These are phyloP conservation scores for Termitomyces sp. DNA, from an alignment of 768 basidiomycete species.

Conservation along the genomic window DNA sequence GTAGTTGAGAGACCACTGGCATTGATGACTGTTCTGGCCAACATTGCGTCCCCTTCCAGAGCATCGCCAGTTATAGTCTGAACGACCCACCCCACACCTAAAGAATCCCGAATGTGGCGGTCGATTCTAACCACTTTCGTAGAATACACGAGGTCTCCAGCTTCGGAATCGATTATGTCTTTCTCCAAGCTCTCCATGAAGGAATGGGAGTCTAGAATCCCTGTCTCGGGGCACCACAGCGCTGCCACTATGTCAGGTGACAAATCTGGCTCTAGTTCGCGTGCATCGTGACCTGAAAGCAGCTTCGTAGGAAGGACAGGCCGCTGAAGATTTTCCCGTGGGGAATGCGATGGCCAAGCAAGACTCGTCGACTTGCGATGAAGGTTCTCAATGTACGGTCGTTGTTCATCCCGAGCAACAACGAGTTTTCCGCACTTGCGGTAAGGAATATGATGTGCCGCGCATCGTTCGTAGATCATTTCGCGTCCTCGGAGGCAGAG, in stretches of 20 bases:
- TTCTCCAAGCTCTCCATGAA: slow-evolving; percentile 82
- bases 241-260: slow-evolving; percentile 67
- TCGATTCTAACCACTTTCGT: slow-evolving; percentile 89
- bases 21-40: slow-evolving; percentile 79
- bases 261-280: slow-evolving; percentile 82
- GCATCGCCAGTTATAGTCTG: slow-evolving; percentile 64
- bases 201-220: slow-evolving; percentile 85
- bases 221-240: slow-evolving; percentile 82
- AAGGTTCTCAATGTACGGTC: slow-evolving; percentile 67
- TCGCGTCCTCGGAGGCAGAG: slow-evolving; percentile 86
- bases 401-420: slow-evolving; percentile 71
- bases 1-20: slow-evolving; percentile 74
- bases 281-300: slow-evolving; percentile 65
- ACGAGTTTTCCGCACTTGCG: slow-evolving; percentile 87
- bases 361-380: slow-evolving; percentile 60
- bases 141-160: slow-evolving; percentile 69
- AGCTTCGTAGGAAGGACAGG: slow-evolving; percentile 62
- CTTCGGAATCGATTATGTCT: slow-evolving; percentile 72
- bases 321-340: slow-evolving; percentile 21
- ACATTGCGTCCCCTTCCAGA: slow-evolving; percentile 54
- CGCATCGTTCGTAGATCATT: slow-evolving; percentile 78
- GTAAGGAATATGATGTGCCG: slow-evolving; percentile 57
- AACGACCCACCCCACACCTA: slow-evolving; percentile 80
- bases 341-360: slow-evolving; percentile 45
- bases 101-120: slow-evolving; percentile 38